These are phyloP conservation scores for Xylaria telfairii DNA, from an alignment of 495 filamentous ascomycete species.

Conservation along the genomic window DNA sequence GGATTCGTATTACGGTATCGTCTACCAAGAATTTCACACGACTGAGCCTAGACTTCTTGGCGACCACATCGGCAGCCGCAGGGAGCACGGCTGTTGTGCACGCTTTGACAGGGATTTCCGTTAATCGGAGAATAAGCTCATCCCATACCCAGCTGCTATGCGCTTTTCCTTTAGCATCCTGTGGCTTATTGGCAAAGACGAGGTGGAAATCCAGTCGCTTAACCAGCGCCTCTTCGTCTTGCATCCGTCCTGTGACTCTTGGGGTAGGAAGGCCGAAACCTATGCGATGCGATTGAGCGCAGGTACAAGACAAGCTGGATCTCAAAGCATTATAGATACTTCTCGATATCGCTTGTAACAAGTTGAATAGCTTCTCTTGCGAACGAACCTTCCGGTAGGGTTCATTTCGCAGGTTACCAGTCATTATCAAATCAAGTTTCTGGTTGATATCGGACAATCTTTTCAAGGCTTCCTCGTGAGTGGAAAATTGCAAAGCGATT, in stretches of 20 bases:
- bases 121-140: constrained; percentile 13
- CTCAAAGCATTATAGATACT: constrained; percentile 44
- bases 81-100: neutral
- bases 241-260: constrained; percentile 5
- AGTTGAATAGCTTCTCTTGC: constrained; percentile 31
- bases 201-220: constrained; percentile 19
- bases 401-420: constrained; percentile 40
- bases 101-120: constrained; percentile 6
- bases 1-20: neutral
- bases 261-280: constrained; percentile 8
- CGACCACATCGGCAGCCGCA: neutral
- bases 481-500: constrained; percentile 40
- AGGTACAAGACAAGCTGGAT: constrained; percentile 41
- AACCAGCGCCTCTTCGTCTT: constrained; percentile 18
- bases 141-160: constrained; percentile 14
- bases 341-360: constrained; percentile 39
- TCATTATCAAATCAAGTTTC: constrained; percentile 43
- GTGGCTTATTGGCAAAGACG: constrained; percentile 7
- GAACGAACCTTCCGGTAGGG: constrained; percentile 31
- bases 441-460: constrained; percentile 41
- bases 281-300: constrained; percentile 29
- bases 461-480: constrained; percentile 38
- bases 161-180: constrained; percentile 7
- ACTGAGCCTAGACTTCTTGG: neutral
- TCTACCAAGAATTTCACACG: neutral